Evolutionary conservation across 2,329 filamentous ascomycete genomes (phyloP).

Genomic region (Fusarium oxysporum): DNA sequence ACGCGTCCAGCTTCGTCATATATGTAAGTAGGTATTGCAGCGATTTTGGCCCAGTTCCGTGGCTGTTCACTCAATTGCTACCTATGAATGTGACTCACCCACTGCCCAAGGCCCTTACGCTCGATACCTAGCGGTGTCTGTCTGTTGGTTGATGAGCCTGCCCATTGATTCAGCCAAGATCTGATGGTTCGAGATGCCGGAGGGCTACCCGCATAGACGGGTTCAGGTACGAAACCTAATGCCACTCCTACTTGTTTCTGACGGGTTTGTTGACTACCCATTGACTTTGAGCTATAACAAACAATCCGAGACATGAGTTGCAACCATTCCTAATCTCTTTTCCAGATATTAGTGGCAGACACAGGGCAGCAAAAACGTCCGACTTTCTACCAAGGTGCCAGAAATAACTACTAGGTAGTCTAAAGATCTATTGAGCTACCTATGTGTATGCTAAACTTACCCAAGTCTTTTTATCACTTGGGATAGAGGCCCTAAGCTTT

Average conservation of each 20-base stretch:
- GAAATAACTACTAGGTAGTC: not conserved
- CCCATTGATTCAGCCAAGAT: not conserved
- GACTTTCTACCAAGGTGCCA: not conserved
- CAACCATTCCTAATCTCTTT: conserved; percentile 1
- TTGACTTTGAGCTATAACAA: not conserved
- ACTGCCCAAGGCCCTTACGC: not conserved
- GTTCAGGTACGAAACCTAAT: not conserved
- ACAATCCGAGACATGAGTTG: not conserved
- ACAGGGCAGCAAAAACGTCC: not conserved
- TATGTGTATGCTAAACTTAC: not conserved
- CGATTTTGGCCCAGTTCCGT: not conserved
- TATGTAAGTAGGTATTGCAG: not conserved
- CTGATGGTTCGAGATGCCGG: not conserved
- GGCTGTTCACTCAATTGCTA: not conserved
- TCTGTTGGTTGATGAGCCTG: not conserved
- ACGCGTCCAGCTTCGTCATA: conserved; percentile 31
- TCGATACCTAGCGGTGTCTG: not conserved
- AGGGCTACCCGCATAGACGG: not conserved
- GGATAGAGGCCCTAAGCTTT: not conserved
- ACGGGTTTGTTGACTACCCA: not conserved
- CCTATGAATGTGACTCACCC: not conserved
- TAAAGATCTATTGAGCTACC: not conserved
- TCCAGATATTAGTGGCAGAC: not conserved
- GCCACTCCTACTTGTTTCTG: not conserved
- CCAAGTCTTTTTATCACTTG: not conserved